Conservation (phyloP, 352 stramenopile species). For the Pythium phragmiticola region DNA sequence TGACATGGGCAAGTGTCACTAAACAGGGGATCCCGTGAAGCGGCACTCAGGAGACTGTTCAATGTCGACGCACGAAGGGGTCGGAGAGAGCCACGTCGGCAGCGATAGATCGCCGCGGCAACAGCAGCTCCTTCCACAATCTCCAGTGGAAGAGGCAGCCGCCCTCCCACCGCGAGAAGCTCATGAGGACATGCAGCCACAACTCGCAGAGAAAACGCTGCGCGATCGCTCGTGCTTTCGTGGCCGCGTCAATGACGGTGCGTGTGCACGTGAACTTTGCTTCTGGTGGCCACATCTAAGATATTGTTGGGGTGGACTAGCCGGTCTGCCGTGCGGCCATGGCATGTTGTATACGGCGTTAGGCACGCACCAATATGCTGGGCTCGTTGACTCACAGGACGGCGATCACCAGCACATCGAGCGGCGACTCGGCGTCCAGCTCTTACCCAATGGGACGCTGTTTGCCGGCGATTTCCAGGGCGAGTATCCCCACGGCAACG, state of each 20-base stretch:
- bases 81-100: background rate
- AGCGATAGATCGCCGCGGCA: background rate
- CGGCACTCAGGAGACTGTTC: background rate
- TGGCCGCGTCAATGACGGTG: constrained; percentile 13
- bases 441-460: constrained; percentile 35
- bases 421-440: constrained; percentile 41
- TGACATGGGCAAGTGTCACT: too few species aligned
- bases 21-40: background rate
- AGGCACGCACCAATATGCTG: constrained; percentile 36
- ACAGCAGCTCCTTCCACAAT: background rate
- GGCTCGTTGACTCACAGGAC: constrained; percentile 22
- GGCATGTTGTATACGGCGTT: constrained; percentile 39
- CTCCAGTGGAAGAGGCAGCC: background rate
- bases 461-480: constrained; percentile 41
- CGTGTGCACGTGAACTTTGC: background rate
- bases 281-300: background rate
- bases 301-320: background rate
- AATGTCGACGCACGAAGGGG: background rate
- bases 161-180: background rate
- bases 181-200: background rate
- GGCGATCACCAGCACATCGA: constrained; percentile 27
- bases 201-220: constrained; percentile 2
- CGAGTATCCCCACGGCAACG: constrained; percentile 34
- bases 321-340: constrained; percentile 31
- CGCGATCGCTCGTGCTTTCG: constrained; percentile 8